Conservation (phyloP, 2,329 filamentous ascomycete species). For the Amylocarpus encephaloides region DNA sequence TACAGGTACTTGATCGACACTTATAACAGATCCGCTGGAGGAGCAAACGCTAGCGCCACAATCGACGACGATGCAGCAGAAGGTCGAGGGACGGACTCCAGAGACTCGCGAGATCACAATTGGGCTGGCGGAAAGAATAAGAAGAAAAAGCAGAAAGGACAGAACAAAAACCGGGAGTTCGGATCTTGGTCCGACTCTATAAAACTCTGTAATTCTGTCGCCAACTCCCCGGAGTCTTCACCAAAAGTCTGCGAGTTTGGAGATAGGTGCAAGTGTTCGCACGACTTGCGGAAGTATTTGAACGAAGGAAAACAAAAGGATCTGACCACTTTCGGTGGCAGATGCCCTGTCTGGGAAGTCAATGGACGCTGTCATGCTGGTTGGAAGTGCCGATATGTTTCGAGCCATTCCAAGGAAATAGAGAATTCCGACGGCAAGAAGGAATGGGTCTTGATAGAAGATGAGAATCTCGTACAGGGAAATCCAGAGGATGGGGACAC, state of each 20-base stretch:
- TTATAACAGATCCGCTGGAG: slow-evolving; percentile 7
- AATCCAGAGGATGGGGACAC: slow-evolving; percentile 36
- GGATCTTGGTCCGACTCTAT: slow-evolving; percentile 73
- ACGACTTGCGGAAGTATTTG: slow-evolving; percentile 82
- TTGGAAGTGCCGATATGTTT: slow-evolving; percentile 91
- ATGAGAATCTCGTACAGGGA: slow-evolving; percentile 27
- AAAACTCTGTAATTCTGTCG: slow-evolving; percentile 69
- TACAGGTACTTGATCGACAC: slow-evolving; percentile 28
- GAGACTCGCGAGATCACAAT: slow-evolving; percentile 32
- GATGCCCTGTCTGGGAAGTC: slow-evolving; percentile 75
- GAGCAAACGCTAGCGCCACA: slow-evolving; percentile 20
- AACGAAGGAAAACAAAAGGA: slow-evolving; percentile 75
- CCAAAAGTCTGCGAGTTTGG: slow-evolving; percentile 71
- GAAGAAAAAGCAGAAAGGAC: slow-evolving; percentile 60
- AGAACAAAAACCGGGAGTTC: slow-evolving; percentile 79
- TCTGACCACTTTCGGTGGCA: slow-evolving; percentile 65
- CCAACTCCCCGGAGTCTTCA: slow-evolving; percentile 71
- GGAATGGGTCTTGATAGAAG: slow-evolving; percentile 66
- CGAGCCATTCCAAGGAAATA: slow-evolving; percentile 78
- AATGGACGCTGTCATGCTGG: slow-evolving; percentile 74
- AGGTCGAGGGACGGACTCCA: slow-evolving; percentile 34
- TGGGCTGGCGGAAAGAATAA: slow-evolving; percentile 46
- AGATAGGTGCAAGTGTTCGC: slow-evolving; percentile 72
- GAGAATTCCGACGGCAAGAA: slow-evolving; percentile 72
- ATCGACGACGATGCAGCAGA: slow-evolving; percentile 52